Conservation (phyloP, 768 basidiomycete species). For the Suillus subaureus region DNA sequence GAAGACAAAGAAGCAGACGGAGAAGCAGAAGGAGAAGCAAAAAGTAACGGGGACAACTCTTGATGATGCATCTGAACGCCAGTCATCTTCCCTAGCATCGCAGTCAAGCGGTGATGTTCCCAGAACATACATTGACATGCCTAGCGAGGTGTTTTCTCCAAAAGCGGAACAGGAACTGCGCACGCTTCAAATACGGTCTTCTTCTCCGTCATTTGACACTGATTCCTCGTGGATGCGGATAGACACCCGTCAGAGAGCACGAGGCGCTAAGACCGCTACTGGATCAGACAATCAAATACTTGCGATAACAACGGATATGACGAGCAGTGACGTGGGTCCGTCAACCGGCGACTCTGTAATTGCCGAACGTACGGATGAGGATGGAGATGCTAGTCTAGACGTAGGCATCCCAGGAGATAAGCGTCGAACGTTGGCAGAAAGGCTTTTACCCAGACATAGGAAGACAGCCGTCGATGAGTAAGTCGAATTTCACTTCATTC, state of each 20-base stretch:
- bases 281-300: conserved; percentile 13
- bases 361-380: conserved; percentile 32
- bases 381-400: conserved; percentile 36
- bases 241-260: conserved; percentile 40
- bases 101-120: conserved; percentile 20
- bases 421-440: conserved; percentile 57
- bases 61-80: conserved; percentile 14
- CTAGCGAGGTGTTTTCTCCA: conserved; percentile 20
- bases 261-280: conserved; percentile 15
- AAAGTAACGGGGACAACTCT: not conserved
- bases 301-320: conserved; percentile 35
- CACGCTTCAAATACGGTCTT: conserved; percentile 30
- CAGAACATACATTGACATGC: conserved; percentile 7
- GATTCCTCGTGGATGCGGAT: conserved; percentile 77
- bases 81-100: not conserved
- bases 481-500: conserved; percentile 19
- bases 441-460: conserved; percentile 61
- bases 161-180: conserved; percentile 28
- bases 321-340: conserved; percentile 52
- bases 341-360: conserved; percentile 48
- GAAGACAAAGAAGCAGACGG: conserved; percentile 13
- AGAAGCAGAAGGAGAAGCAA: not conserved
- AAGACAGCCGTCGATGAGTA: conserved; percentile 75
- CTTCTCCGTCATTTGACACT: conserved; percentile 40
- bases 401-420: conserved; percentile 33